Evolutionary conservation across 2,329 filamentous ascomycete genomes (phyloP), one percentile per base, ranked within the genome.

Genomic region (Chaetomium olivaceum): DNA sequence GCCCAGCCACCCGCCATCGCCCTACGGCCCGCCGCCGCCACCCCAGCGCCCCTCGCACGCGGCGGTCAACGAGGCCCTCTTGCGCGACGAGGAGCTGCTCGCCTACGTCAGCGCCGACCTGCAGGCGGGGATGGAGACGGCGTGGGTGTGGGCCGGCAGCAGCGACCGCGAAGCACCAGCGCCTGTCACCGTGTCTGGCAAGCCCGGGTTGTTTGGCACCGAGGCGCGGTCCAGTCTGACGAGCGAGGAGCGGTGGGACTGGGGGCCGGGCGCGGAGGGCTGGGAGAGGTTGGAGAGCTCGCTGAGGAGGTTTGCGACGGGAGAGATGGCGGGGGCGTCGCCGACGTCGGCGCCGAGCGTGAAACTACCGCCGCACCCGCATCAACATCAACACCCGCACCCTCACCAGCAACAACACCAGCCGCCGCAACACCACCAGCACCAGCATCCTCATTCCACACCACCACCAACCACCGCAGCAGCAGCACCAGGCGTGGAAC

Each of bases 101-200:
- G 91, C 89, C 0, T 97, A 97, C 72, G 87, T 91, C 0, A 94
- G 91, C 33, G 91, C 89, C 0, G 95, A 98, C 77, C 82, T 96
- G 73, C 94, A 98, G 77, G 91, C 89, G 1, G 87, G 85, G n/a
- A 82, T 84, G 0, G 89, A 93, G 61, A 87, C 87, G 43, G 89
- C 89, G 14, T 98, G 94, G 94, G 85, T 93, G 4, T 97, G 93
- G 94, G 79, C 85, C 72, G 83, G 85, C 33, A 82, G 83, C 46
- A 83, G 83, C 43, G 88, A 90, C 71, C 76, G 77, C 51, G 82
- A 83, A 51, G 67, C 73, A 1, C 63, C 70, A 73, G 50, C 71
- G 63, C 62, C 66, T 62, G n/a, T 65, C 65, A 21, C 63, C 14
- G 57, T 70, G 74, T 11, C 68, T 70, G 43, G 76, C 12, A 66